Base-by-base conservation (phyloP, 768 basidiomycete genomes). In the Boletus rubropictus region DNA sequence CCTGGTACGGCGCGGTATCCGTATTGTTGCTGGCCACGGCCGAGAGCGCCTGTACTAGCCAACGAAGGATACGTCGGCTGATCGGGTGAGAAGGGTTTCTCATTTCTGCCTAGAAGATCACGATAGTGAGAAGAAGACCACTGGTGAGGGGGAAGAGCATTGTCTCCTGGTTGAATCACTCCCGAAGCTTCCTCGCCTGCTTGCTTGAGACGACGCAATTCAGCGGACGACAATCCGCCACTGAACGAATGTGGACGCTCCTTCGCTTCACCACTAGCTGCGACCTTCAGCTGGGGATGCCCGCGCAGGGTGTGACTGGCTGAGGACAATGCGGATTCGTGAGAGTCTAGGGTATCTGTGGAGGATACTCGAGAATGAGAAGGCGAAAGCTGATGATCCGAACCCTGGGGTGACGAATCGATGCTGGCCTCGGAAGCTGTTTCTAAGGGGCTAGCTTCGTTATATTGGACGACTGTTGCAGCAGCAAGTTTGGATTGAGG, bases 281-380 rank as follows among this genome's bases (percentile, higher is more conserved):
- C 72, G 33, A 73, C 67, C 65, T 83, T 84, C 55, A 81, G 66
- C 49, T 79, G 72, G 42, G 74, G 71, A 48, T 72, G 73, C 28
- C 70, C 74, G 46, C 82, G 72, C 57, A 84, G 67, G 25, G 77
- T 76, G 61, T 81, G 80, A 56, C 78, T 79, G 37, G 69, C 71
- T 39, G 70, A 69, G 44, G 79, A 80, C 44, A 71, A 60, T 15
- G 57, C 67, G 42, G 81, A 81, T 47, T 76, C 77, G 50, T 79
- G 83, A 46, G 79, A 78, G 40, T 75, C 72, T 24, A 81, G 76
- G 27, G 82, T 84, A 67, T 89, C 87, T 52, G 83, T 81, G n/a
- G 88, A 89, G 22, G 86, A 88, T 43, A 84, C 88, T 45, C 87
- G 81, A 52, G 87, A 89, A 66, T 89, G 87, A 52, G 83, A 81